Evolutionary conservation across 306 rosid species (phyloP).

Genomic region (Gleditsia sinensis): DNA sequence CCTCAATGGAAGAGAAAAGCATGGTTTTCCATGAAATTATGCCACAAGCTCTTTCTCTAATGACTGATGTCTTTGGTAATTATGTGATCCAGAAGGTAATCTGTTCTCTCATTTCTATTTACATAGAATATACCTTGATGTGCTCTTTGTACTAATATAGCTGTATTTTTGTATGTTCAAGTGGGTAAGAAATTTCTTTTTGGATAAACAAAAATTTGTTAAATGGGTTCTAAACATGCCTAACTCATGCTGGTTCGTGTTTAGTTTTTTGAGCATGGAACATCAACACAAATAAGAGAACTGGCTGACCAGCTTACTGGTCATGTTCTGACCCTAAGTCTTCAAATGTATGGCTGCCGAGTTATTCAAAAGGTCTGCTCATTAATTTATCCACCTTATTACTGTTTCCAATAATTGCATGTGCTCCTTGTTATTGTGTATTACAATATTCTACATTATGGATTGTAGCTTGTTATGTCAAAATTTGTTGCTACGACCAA

Average conservation of each 20-base stretch:
- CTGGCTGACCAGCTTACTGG: slow-evolving; percentile 84
- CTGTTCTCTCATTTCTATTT: background rate
- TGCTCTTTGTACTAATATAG: slow-evolving; percentile 6
- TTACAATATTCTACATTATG: slow-evolving; percentile 18
- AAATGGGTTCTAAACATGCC: too few species aligned
- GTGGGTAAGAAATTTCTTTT: background rate
- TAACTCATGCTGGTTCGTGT: slow-evolving; percentile 43
- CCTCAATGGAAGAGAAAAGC: slow-evolving; percentile 75
- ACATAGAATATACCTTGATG: background rate
- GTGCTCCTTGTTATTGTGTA: slow-evolving; percentile 3
- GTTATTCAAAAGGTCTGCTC: slow-evolving; percentile 88
- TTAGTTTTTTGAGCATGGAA: slow-evolving; percentile 97
- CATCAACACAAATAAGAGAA: slow-evolving; percentile 76
- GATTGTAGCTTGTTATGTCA: background rate
- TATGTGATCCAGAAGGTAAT: slow-evolving; percentile 96
- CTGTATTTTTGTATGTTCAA: slow-evolving; percentile 7
- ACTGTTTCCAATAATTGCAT: slow-evolving; percentile 3
- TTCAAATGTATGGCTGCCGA: slow-evolving; percentile 99
- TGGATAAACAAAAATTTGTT: background rate
- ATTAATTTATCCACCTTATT: slow-evolving; percentile 24
- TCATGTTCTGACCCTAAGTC: slow-evolving; percentile 87
- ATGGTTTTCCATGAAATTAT: slow-evolving; percentile 94
- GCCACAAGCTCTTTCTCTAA: slow-evolving; percentile 88
- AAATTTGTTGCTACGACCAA: background rate
- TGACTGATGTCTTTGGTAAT: slow-evolving; percentile 98